Percentiles rank a stretch among this genome's conserved stretches.
Evolutionary conservation across 352 stramenopile species (phyloP).

Genomic region (Globisporangium canariense): DNA sequence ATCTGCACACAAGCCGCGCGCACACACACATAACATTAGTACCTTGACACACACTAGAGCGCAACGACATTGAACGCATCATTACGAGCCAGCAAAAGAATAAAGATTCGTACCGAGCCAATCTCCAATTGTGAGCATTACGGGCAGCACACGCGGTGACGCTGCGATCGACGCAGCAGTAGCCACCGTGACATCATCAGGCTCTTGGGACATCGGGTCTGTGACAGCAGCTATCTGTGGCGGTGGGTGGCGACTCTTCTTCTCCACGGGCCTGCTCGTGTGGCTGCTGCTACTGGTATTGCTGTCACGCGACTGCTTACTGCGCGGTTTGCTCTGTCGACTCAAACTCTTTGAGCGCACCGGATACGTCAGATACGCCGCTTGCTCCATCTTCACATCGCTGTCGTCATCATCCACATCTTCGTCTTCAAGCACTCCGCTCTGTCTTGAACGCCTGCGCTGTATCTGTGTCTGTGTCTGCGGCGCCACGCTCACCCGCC

Average conservation of each 20-base stretch:
- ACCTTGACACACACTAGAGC: no score
- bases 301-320: background rate
- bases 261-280: background rate
- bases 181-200: background rate
- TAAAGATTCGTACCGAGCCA: background rate
- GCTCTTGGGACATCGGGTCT: background rate
- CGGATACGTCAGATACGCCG: background rate
- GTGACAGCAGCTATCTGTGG: background rate
- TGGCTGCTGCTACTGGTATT: background rate
- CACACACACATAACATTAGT: background rate
- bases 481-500: background rate
- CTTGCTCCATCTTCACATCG: background rate
- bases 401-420: background rate
- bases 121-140: slow-evolving; percentile 5
- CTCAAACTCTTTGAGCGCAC: background rate
- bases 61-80: no score
- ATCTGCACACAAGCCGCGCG: background rate
- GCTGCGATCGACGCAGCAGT: background rate
- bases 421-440: background rate
- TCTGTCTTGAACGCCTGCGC: background rate
- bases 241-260: background rate
- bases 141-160: background rate
- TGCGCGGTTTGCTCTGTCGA: background rate
- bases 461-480: no score
- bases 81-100: no score